Evolutionary conservation across 495 filamentous ascomycete genomes (phyloP), one percentile per base, ranked within the genome.

Genomic region (Pyrenopolyporus hunteri): DNA sequence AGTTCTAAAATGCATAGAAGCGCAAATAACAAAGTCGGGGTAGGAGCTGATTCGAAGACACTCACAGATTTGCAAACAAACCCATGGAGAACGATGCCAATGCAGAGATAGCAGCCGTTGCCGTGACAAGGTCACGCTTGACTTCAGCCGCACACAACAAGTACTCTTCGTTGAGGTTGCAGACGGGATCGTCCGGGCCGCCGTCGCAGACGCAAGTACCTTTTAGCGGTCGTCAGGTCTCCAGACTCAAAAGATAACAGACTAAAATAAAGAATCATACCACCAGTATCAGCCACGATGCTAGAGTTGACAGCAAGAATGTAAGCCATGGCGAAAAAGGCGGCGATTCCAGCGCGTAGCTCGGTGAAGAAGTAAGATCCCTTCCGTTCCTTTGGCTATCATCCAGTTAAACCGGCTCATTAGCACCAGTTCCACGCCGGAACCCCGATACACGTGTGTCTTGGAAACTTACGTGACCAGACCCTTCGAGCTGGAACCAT

Each of bases 261-360:
- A 20, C 4, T 16, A 23, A 11, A 16, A 29, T 23, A 10, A 20
- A 28, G 26, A 39, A 35, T 35, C 47, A 58, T 66, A 70, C 67
- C 78, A 36, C 78, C 78, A 26, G 64, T 73, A 42, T 80, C 78
- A 46, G 87, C 78, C 48, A 85, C 82, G 70, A 91, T 89, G 64
- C 79, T 88, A 45, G 82, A 84, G 74, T 90, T 92, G 63, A 89
- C 86, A 25, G 82, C 80, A 49, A 87, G 83, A 68, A 90, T 89
- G 68, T 87, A 87, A 67, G 90, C 89, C 90, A 93, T 93, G 62
- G 89, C 89, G 74, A 92, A 92, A 79, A 93, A 92, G 42, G 90
- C 89, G 25, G 89, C 89, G 1, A 92, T 71, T 49, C 89, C 90
- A 56, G 88, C 90, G 45, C 90, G 85, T 37, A 92, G 71, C 75